Conservation (phyloP, 352 stramenopile species). For the Phytophthora cryptogea region DNA sequence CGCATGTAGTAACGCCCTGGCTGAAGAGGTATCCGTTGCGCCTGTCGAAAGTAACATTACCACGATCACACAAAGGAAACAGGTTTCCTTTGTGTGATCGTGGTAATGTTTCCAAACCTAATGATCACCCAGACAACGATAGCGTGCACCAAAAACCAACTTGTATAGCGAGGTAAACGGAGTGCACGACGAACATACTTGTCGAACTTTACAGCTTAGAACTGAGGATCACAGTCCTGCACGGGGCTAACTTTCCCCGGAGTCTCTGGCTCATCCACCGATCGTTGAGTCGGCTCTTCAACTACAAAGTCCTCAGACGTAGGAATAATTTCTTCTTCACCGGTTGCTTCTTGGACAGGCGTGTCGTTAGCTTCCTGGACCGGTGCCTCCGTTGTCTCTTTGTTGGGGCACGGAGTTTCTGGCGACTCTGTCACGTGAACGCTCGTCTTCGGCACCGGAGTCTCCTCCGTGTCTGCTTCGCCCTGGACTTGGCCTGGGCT, state of each 20-base stretch:
- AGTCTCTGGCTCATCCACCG: not conserved
- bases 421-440: not conserved
- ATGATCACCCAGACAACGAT: no score
- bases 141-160: no score
- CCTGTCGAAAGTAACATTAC: not conserved
- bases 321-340: not conserved
- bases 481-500: no score
- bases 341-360: not conserved
- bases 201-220: slow-evolving; percentile 9
- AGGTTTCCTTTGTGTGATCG: no score
- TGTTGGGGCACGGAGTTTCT: not conserved
- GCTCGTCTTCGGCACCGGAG: slow-evolving; percentile 5
- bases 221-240: slow-evolving; percentile 21
- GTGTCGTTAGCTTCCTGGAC: not conserved
- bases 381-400: not conserved
- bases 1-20: not conserved
- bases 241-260: slow-evolving; percentile 3
- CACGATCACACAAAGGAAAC: no score
- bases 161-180: no score
- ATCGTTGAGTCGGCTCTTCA: not conserved
- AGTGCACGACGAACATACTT: not conserved
- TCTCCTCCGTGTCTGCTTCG: slow-evolving; percentile 4
- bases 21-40: not conserved
- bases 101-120: no score
- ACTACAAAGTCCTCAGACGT: not conserved